These are phyloP conservation scores for Alternaria brassicicola DNA, from an alignment of 2,329 filamentous ascomycete genomes.

Conservation along the genomic window DNA sequence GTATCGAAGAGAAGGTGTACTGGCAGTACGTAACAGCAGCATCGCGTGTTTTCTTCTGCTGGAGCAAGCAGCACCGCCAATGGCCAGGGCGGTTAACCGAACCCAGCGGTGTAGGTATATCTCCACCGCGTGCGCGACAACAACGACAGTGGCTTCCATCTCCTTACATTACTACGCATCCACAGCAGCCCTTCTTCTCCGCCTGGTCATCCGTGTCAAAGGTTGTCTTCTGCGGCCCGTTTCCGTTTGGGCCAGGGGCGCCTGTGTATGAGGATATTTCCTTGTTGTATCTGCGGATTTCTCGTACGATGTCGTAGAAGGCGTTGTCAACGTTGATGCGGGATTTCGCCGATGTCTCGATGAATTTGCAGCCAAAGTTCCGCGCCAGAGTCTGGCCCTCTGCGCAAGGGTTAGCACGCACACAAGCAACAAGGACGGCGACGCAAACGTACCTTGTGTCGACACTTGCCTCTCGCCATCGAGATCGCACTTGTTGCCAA, in stretches of 20 bases:
- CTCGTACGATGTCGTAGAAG: constrained; percentile 97
- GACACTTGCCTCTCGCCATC: constrained; percentile 90
- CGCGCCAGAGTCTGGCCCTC: constrained; percentile 88
- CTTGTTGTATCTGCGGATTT: constrained; percentile 98
- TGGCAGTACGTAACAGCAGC: constrained; percentile 46
- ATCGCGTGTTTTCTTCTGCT: constrained; percentile 38
- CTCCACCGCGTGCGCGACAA: constrained; percentile 19
- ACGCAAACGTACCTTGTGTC: constrained; percentile 74
- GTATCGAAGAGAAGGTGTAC: constrained; percentile 33
- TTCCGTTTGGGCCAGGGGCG: constrained; percentile 62
- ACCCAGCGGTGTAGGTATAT: constrained; percentile 27
- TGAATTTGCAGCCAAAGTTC: constrained; percentile 95
- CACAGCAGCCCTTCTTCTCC: constrained; percentile 76
- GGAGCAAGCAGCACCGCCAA: constrained; percentile 26
- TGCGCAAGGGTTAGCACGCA: constrained; percentile 51
- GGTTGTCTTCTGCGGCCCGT: constrained; percentile 60
- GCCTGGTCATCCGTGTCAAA: constrained; percentile 78
- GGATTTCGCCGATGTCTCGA: constrained; percentile 98
- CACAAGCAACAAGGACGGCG: not conserved
- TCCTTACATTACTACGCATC: constrained; percentile 82
- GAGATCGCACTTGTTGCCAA: constrained; percentile 99
- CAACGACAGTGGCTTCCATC: constrained; percentile 10
- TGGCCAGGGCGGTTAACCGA: constrained; percentile 33
- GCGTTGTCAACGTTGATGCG: constrained; percentile 98
- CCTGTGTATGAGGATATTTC: constrained; percentile 91